Conservation (phyloP, 164 flowering plant species). For the Berberis thunbergii region DNA sequence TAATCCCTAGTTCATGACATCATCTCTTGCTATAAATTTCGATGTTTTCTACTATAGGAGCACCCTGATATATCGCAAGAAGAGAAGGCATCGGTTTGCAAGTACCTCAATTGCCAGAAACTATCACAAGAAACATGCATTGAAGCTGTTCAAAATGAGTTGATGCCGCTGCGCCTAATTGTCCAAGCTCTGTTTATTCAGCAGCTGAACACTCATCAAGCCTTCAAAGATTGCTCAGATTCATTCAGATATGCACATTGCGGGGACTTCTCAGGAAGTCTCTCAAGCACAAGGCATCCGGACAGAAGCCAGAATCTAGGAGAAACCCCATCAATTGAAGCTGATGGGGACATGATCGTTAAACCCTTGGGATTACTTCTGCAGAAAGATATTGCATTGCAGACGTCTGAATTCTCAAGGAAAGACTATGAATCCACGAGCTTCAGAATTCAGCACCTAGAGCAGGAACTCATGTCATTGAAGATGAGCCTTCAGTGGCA, state of each 20-base stretch:
- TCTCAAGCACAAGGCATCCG: constrained; percentile 44
- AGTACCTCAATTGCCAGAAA: constrained; percentile 76
- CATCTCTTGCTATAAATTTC: not conserved
- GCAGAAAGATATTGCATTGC: constrained; percentile 31
- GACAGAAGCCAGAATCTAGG: constrained; percentile 36
- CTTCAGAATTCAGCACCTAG: constrained; percentile 84
- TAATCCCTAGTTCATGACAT: not conserved
- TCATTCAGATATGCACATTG: constrained; percentile 54
- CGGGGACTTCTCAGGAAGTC: constrained; percentile 54
- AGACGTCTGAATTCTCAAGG: constrained; percentile 30
- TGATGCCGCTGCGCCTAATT: constrained; percentile 85
- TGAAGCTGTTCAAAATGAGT: constrained; percentile 83
- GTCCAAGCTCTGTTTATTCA: constrained; percentile 87
- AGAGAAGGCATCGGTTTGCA: constrained; percentile 64
- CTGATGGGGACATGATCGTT: constrained; percentile 23
- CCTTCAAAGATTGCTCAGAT: constrained; percentile 79
- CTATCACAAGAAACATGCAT: constrained; percentile 75
- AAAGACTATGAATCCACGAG: constrained; percentile 80
- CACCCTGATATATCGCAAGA: constrained; percentile 60
- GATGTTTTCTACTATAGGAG: constrained; percentile 30
- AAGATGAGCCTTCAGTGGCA: constrained; percentile 53
- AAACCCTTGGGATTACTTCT: constrained; percentile 46
- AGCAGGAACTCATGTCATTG: constrained; percentile 60
- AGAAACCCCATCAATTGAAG: constrained; percentile 36
- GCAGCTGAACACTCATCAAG: constrained; percentile 76